Evolutionary conservation across 228 moss, liverwort and hornwort genomes (phyloP).

Genomic region (Sphagnum magellanicum): DNA sequence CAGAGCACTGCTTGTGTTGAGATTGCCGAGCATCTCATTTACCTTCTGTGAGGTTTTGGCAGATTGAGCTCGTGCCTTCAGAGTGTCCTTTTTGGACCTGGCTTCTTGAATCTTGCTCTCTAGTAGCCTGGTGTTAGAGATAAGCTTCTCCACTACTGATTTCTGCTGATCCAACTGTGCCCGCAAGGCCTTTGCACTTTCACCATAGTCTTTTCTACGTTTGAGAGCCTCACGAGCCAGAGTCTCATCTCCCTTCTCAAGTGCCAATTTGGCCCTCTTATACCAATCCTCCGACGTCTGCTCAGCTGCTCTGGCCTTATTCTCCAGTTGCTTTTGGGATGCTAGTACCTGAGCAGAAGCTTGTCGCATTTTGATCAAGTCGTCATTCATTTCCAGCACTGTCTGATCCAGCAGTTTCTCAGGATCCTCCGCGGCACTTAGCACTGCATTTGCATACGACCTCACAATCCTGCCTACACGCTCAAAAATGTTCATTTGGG

Average conservation of each 20-base stretch:
- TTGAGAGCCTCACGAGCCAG: conserved; percentile 98
- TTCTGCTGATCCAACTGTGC: conserved; percentile 90
- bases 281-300: conserved; percentile 97
- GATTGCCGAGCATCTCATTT: conserved; percentile 92
- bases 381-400: conserved; percentile 97
- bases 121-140: conserved; percentile 94
- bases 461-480: conserved; percentile 83
- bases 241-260: conserved; percentile 91
- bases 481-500: conserved; percentile 91
- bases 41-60: conserved; percentile 99
- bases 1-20: conserved; percentile 95
- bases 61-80: conserved; percentile 98
- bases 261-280: conserved; percentile 89
- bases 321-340: conserved; percentile 96
- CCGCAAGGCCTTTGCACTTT: conserved; percentile 85
- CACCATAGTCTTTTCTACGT: conserved; percentile 95
- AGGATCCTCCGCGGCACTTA: conserved; percentile 96
- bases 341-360: conserved; percentile 96
- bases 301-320: conserved; percentile 80
- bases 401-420: conserved; percentile 97
- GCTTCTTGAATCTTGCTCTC: conserved; percentile 99
- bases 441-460: conserved; percentile 97
- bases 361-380: conserved; percentile 95
- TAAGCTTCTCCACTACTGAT: conserved; percentile 85
- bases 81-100: conserved; percentile 95